Base-by-base conservation (phyloP, 768 basidiomycete genomes). In the Hortiboletus flavorubellus region DNA sequence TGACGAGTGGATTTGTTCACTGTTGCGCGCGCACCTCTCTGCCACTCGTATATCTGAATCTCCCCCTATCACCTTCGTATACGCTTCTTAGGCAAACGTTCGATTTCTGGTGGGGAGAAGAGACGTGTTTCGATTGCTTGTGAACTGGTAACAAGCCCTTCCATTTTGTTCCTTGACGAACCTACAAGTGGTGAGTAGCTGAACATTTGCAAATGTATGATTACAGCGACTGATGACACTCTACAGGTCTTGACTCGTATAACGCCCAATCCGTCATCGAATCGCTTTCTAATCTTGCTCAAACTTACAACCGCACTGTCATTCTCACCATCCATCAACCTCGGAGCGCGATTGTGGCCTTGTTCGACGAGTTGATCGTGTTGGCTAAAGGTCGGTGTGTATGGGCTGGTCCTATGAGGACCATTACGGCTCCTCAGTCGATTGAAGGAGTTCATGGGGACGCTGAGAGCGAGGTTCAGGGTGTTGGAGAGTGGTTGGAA, bases 271-370 rank as follows among this genome's bases (percentile, higher is more conserved):
- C 97, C 60, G 96, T 99, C 59, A 78, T 99, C 35, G 93, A 95
- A 40, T 85, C 87, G 35, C 79, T 99, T 23, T 87, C 89, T 2
- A 86, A 88, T 15, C 80, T 98, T 23, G 93, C 95, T 5, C 77
- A 84, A 30, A 83, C 88, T 62, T 98, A 93, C 72, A 93, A 95
- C 60, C 87, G 96, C 34, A 98, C 95, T 0, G 92, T 98, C 48
- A 80, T 98, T 54, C 97, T 98, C 75, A 98, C 96, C 0, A 98
- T 99, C 53, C 97, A 99, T 64, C 97, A 98, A 70, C 97, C 96
- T 14, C 86, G 96, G 48, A 94, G 92, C 69, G 98, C 98, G 72
- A 98, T 99, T 62, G 95, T 98, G 14, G 86, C 93, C 0, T 76
- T 99, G 12, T 98, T 99, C 61, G 96, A 99, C 68, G 87, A 95